Percentiles rank a stretch among this genome's conserved stretches.
Conservation (phyloP, 139 green algal species). For the Chlorella sp. region DNA sequence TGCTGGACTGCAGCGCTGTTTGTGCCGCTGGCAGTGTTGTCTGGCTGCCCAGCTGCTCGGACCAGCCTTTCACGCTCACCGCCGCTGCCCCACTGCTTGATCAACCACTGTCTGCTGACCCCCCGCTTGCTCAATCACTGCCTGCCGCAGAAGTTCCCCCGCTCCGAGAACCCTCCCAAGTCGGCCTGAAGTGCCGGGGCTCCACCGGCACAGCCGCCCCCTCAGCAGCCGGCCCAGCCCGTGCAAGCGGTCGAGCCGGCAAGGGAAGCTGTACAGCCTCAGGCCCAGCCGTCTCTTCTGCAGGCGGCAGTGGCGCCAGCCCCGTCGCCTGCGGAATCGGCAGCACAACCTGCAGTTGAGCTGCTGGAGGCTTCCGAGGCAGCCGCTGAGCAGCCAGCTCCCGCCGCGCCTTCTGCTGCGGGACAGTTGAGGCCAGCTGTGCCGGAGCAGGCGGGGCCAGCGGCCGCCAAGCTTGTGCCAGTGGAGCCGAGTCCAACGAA, state of each 20-base stretch:
- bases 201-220: not conserved
- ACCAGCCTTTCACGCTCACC: too few species aligned
- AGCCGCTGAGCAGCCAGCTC: not conserved
- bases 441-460: not conserved
- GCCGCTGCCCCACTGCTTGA: too few species aligned
- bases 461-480: not conserved
- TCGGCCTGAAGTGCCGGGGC: constrained; percentile 3
- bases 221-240: not conserved
- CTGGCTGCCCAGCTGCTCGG: too few species aligned
- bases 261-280: not conserved
- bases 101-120: too few species aligned
- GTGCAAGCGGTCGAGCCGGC: not conserved
- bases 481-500: too few species aligned
- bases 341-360: not conserved
- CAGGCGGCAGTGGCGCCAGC: too few species aligned
- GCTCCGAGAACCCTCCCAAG: constrained; percentile 47
- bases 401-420: too few species aligned
- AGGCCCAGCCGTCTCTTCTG: not conserved
- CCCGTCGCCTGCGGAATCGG: too few species aligned
- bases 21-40: too few species aligned
- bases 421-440: too few species aligned
- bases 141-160: constrained; percentile 51
- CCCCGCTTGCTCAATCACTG: too few species aligned
- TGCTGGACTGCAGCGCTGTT: too few species aligned
- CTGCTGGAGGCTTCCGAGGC: not conserved